A percentile compares a stretch with the other conserved stretches of the same genome.
Conservation (phyloP, 257 asterid genomes). For the Fraxinus americana region DNA sequence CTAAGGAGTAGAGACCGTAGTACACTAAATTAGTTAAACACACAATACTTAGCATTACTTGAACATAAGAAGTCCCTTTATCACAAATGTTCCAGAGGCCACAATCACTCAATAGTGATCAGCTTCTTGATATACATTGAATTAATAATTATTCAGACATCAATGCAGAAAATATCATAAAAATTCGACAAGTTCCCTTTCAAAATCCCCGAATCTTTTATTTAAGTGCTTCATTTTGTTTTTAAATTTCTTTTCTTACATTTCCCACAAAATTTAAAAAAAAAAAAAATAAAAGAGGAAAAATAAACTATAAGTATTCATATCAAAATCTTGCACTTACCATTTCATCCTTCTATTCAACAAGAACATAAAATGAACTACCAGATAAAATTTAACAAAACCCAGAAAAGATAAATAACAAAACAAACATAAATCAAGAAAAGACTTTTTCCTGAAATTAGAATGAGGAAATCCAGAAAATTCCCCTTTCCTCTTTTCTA, state of each 20-base stretch:
- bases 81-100: neutral
- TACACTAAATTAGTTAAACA: neutral
- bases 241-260: too few relatives aligned
- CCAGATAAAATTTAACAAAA: neutral
- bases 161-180: constrained; percentile 7
- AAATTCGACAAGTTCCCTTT: constrained; percentile 11
- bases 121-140: neutral
- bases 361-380: neutral
- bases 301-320: neutral
- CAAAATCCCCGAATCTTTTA: constrained; percentile 19
- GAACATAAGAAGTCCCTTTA: neutral
- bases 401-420: neutral
- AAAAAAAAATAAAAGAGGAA: too few relatives aligned
- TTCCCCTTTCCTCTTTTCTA: constrained; percentile 12
- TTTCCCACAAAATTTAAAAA: too few relatives aligned
- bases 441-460: constrained; percentile 17
- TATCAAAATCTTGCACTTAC: neutral
- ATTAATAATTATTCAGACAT: neutral
- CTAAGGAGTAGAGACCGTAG: neutral
- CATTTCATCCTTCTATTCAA: neutral
- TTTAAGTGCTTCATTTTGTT: neutral
- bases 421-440: constrained; percentile 26
- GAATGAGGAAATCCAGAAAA: constrained; percentile 21
- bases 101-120: neutral
- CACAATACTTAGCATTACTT: neutral